phyloP scores from a whole-genome alignment of 495 filamentous ascomycete species.

The Amniculicola lignicola region DNA sequence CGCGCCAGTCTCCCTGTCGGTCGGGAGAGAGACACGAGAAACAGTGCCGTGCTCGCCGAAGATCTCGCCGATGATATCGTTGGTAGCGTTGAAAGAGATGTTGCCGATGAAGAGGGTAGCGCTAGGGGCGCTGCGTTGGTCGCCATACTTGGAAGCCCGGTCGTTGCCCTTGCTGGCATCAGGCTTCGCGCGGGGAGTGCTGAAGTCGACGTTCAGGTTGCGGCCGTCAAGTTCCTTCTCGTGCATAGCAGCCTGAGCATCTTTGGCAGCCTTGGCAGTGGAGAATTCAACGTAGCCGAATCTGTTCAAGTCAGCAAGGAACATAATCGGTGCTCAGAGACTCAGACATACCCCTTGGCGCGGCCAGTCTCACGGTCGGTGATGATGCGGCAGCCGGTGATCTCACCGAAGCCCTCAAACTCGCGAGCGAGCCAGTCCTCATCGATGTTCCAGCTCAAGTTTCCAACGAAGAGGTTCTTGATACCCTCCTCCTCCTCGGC shows the following conservation, averaged over 20 bases:
- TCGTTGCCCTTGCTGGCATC: constrained; percentile 54
- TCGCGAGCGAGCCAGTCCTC: constrained; percentile 85
- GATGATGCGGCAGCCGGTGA: constrained; percentile 73
- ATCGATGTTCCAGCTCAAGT: constrained; percentile 91
- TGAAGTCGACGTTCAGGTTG: constrained; percentile 84
- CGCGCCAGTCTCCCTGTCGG: constrained; percentile 78
- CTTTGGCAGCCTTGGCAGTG: constrained; percentile 62
- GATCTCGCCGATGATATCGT: constrained; percentile 68
- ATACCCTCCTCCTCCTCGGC: constrained; percentile 53
- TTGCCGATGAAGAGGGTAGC: constrained; percentile 95
- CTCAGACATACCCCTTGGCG: constrained; percentile 69
- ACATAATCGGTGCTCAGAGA: background rate
- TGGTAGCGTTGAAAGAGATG: constrained; percentile 76
- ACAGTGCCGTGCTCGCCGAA: constrained; percentile 72
- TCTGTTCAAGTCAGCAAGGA: constrained; percentile 45
- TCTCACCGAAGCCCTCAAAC: constrained; percentile 79
- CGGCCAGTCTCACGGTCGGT: constrained; percentile 77
- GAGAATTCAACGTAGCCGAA: constrained; percentile 96
- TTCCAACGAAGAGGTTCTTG: constrained; percentile 84
- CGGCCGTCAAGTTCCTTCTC: constrained; percentile 80
- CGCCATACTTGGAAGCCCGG: constrained; percentile 75
- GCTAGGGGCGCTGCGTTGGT: constrained; percentile 66
- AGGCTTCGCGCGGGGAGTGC: constrained; percentile 61
- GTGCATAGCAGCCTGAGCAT: constrained; percentile 78
- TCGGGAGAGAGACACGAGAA: constrained; percentile 80